Base-by-base conservation (phyloP, 306 rosid species). In the Acacia crassicarpa region DNA sequence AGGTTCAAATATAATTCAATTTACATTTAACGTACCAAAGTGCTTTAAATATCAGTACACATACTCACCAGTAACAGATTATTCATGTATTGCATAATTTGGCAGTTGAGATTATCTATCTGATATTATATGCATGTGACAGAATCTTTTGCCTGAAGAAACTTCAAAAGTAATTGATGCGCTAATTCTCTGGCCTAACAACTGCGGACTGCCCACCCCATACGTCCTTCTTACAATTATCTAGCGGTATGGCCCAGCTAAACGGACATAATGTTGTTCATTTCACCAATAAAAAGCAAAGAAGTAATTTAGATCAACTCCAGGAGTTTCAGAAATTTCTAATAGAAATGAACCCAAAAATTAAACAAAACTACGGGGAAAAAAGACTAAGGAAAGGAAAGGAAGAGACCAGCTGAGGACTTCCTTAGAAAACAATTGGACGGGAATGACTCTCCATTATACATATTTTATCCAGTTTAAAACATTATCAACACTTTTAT, bases 181-280 rank as follows among this genome's bases (percentile, higher is more conserved):
- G 78, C 69, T 46, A 46, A 81, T 73, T 63, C 77, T 61, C 72
- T 63, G 44, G 72, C 63, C 79, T 33, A 53, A 6, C 61, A 66
- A 49, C 54, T 58, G 44, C 70, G 32, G 54, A 44, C 78, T 71
- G 43, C 41, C 74, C 66, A 45, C 75, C 51, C 75, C 65, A 27
- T 27, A 30, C 70, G 13, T 46, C 14, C n/a, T 58, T 70, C 82
- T 59, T 43, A 45, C 63, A 76, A 30, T 13, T 41, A 30, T 48
- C 76, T 35, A 65, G 65, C 65, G 56, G 30, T 33, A 51, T 17
- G 16, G 14, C 72, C 43, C 79, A 44, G 74, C 80, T 23, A 59
- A 78, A 51, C 43, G 27, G 51, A 66, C 30, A 32, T 75, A n/a
- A 41, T 17, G 17, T 33, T 33, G 56, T 51, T 9, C 72, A 70